Base-by-base conservation (phyloP, 2,329 filamentous ascomycete species). In the Fusarium multiceps region DNA sequence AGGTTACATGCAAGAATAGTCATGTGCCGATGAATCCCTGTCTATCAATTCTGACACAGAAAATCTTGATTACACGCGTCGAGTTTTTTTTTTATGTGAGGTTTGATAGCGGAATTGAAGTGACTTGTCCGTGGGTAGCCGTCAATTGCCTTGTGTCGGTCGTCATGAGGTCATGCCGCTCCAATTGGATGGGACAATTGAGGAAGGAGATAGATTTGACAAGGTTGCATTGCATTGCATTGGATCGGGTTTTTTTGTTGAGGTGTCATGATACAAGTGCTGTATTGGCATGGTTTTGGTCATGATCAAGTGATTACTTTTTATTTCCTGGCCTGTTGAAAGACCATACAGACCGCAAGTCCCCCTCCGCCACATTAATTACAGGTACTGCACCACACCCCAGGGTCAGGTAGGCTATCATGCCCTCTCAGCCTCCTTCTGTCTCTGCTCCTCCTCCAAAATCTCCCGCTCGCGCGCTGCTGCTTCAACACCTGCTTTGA, bases 401-500 rank as follows among this genome's bases (percentile, higher is more conserved):
- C 32, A 20, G 11, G 42, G 23, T 23, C 18, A 13, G 28, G 11
- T 13, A 18, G 11, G 9, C 13, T 20, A 21, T 41, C 42, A 72
- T 54, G 71, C 74, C 55, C 80, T 74, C 61, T 78, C 78, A 41
- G 80, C 83, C 73, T 88, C 85, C 74, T 82, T 84, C 45, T 73
- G 72, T 40, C 82, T 80, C 78, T 89, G 86, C 75, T 88, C 84
- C 74, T 86, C 87, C 76, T 91, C 89, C 55, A 91, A 75, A 25
- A 85, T 78, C 81, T 93, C 91, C 63, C 89, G 83, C 72, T 87
- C 80, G 63, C 86, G 85, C 43, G 89, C 87, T 14, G 88, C 87
- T 34, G 87, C 88, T 80, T 98, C 96, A 0, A 89, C 87, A 49
- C 90, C 86, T 1, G 91, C 90, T 83, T 99, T 99, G 71, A 93